phyloP scores from a whole-genome alignment of 441 rosid genomes.

The Raphanus hybrid region DNA sequence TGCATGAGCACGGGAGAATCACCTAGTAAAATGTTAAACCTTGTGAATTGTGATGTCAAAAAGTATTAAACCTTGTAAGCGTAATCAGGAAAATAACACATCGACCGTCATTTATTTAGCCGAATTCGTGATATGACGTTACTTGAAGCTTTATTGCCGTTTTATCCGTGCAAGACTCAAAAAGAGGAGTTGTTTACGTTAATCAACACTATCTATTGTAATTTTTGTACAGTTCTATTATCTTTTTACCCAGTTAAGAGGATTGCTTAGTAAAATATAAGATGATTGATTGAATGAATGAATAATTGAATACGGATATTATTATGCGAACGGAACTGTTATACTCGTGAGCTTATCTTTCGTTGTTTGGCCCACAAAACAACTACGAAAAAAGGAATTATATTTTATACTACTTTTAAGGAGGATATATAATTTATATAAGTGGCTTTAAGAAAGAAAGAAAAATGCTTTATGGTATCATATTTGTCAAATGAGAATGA shows the following conservation, averaged over 20 bases:
- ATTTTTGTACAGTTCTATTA: not conserved
- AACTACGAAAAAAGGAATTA: not conserved
- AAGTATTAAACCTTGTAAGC: not conserved
- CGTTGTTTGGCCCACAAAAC: not conserved
- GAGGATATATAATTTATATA: not conserved
- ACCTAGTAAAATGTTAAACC: not conserved
- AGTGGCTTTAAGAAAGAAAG: not conserved
- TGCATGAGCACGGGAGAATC: no score
- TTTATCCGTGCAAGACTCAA: not conserved
- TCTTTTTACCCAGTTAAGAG: not conserved
- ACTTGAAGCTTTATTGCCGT: not conserved
- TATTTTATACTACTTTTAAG: no score
- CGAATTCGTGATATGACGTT: not conserved
- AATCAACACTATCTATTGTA: not conserved
- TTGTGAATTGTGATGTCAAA: slow-evolving; percentile 1
- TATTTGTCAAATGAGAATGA: slow-evolving; percentile 32
- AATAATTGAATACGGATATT: not conserved
- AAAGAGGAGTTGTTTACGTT: not conserved
- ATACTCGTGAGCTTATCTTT: not conserved
- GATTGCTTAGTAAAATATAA: not conserved
- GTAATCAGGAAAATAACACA: not conserved
- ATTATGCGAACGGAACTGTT: no score
- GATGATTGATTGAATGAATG: slow-evolving; percentile 8
- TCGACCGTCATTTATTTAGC: not conserved
- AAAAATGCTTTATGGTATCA: not conserved